Evolutionary conservation across 75 land plant species (phyloP), one percentile per base, ranked within the genome.

Genomic region (Pinus tabuliformis): DNA sequence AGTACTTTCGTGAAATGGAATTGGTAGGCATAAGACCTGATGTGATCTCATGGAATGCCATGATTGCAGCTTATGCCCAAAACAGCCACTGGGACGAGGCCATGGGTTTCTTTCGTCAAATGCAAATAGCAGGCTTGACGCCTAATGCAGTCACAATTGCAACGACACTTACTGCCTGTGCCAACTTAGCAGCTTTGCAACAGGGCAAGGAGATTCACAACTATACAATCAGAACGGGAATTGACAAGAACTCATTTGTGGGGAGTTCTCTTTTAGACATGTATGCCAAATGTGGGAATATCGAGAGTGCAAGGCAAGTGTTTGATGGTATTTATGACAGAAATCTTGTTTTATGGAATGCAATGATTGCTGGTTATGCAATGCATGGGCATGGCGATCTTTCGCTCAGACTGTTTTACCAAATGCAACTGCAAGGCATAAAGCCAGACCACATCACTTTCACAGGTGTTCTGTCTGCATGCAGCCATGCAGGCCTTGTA

Each of bases 401-500:
- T 56, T 83, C 93, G 2, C n/a, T 89, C 56, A 9, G 39, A 2
- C 66, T 90, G 30, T 91, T 87, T 72, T 57, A 82, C 16, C 65
- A 74, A 6, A 87, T 91, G 93, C 57, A 73, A 24, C 64, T 81
- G 17, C 49, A 36, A 37, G 80, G 84, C 65, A 11, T 82, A 33
- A 56, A 28, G 57, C 65, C 75, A 54, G 85, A 89, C 77, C 61
- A 78, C 11, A 74, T 85, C 16, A 79, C 89, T n/a, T 83, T 83
- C 70, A 14, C 82, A 20, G 73, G 73, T 56, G 76, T 87, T 15
- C 73, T 91, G 57, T 83, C 85, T 60, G 92, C 92, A 15, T 89
- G 93, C 60, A 85, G 93, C 30, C 94, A 92, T 79, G 80, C 66
- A 57, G 94, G 94, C n/a, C 76, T 90, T 16, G 78, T 88, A 26